Conservation (phyloP, 2,329 filamentous ascomycete genomes). For the Ophiostoma pallidulum region DNA sequence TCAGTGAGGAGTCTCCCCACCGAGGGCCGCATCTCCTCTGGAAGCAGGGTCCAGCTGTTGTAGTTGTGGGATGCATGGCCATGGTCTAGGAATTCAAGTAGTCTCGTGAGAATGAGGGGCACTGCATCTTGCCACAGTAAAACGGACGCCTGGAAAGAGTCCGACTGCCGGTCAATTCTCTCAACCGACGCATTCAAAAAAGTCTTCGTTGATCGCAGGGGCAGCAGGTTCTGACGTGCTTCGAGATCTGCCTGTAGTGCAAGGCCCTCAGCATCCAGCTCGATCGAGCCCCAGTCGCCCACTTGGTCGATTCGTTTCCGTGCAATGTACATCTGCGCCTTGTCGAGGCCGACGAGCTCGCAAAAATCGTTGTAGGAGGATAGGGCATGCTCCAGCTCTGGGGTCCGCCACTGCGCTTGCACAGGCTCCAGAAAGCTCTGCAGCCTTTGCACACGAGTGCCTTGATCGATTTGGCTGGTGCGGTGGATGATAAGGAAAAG, state of each 20-base stretch:
- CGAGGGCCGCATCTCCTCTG: slow-evolving; percentile 64
- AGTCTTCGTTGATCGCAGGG: slow-evolving; percentile 79
- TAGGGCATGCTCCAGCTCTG: slow-evolving; percentile 58
- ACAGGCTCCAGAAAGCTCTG: slow-evolving; percentile 74
- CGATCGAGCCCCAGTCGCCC: slow-evolving; percentile 70
- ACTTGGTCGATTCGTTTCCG: slow-evolving; percentile 59
- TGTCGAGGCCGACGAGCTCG: slow-evolving; percentile 65
- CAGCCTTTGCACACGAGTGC: slow-evolving; percentile 62
- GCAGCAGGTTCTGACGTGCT: slow-evolving; percentile 64
- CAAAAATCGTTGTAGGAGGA: slow-evolving; percentile 72
- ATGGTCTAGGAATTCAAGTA: slow-evolving; percentile 78
- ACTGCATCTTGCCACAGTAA: slow-evolving; percentile 79
- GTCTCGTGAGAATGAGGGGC: slow-evolving; percentile 70
- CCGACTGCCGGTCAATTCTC: slow-evolving; percentile 64
- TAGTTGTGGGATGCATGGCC: slow-evolving; percentile 88
- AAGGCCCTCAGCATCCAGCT: slow-evolving; percentile 70
- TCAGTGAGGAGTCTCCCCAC: slow-evolving; percentile 82
- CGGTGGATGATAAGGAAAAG: slow-evolving; percentile 93
- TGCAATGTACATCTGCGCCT: slow-evolving; percentile 70
- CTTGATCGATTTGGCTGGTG: slow-evolving; percentile 61
- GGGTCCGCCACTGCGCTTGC: slow-evolving; percentile 67
- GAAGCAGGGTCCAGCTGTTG: slow-evolving; percentile 69
- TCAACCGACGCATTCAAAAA: slow-evolving; percentile 91
- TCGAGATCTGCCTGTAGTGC: slow-evolving; percentile 71
- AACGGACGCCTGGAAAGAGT: slow-evolving; percentile 65